Evolutionary conservation across 2,329 filamentous ascomycete genomes (phyloP).

Genomic region (Calonectria hawksworthii): DNA sequence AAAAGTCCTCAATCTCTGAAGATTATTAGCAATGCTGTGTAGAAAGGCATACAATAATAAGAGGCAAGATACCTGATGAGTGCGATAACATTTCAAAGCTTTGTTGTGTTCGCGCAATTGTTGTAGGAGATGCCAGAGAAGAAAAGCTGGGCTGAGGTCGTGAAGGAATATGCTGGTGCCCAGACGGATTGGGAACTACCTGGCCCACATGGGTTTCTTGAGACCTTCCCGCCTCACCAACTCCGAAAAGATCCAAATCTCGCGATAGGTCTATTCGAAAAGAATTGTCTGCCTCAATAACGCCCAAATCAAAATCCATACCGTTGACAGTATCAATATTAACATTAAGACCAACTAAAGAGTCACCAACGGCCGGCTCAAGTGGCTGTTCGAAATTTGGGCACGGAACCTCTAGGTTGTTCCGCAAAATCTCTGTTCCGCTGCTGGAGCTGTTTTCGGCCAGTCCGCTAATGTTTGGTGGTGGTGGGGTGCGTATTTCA

Average conservation of each 20-base stretch:
- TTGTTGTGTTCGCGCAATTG: not conserved
- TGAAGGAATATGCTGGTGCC: not conserved
- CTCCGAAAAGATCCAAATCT: not conserved
- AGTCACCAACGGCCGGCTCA: not conserved
- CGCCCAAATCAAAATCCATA: not conserved
- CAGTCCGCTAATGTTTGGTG: too few species aligned
- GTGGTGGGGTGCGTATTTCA: slow-evolving; percentile 10
- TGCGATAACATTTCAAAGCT: not conserved
- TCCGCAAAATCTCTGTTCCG: too few species aligned
- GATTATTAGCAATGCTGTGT: not conserved
- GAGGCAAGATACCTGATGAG: not conserved
- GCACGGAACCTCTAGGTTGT: not conserved
- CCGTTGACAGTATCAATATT: not conserved
- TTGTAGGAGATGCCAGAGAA: not conserved
- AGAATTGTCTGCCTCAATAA: not conserved
- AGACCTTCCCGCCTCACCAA: not conserved
- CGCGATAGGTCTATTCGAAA: not conserved
- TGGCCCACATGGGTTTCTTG: not conserved
- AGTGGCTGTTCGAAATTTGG: not conserved
- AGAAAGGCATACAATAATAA: not conserved
- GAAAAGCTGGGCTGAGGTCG: not conserved
- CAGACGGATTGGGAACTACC: not conserved
- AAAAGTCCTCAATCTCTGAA: not conserved
- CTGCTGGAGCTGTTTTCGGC: too few species aligned
- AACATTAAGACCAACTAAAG: not conserved